Base-by-base conservation (phyloP, 2,329 filamentous ascomycete species). In the Trichoderma guizhouense region DNA sequence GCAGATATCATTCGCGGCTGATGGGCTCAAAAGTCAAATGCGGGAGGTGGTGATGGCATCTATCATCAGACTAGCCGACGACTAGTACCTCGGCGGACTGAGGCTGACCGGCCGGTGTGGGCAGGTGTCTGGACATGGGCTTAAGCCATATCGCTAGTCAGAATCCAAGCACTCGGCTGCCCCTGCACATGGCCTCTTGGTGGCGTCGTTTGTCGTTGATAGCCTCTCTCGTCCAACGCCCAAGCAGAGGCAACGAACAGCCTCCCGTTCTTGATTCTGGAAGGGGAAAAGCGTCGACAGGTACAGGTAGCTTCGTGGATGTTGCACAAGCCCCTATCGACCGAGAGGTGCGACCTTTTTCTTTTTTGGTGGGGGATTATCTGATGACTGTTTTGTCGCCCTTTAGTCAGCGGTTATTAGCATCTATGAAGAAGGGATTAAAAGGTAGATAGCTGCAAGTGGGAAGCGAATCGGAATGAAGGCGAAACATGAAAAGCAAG, bases 31-130 rank as follows among this genome's bases (percentile, higher is more conserved):
- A 69, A 69, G 66, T 53, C 66, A 53, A 69, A 61, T 51, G 66
- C 57, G 57, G 39, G 65, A 30, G 57, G 28, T 57, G 30, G 30
- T 64, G 51, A 57, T 64, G 60, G 58, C 58, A 64, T 64, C 60
- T 57, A 63, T 57, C 68, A 70, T 24, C 18, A 21, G 26, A 36
- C 66, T 69, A 61, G n/a, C 65, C 24, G 8, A 26, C 53, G n/a
- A 47, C 53, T 60, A 69, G 55, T 53, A 61, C 55, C 55, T 47
- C 30, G 60, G 60, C 68, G 66, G 66, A 43, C 71, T 71, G 71
- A 64, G 66, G 58, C 71, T 69, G 67, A 71, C 60, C 32, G 61
- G 67, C 66, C 36, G 51, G 58, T 64, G 70, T 72, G 61, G 66
- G 71, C 51, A 70, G 66, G 58, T 39, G 57, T 70, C 55, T 36